A percentile compares a stretch with the other conserved stretches of the same genome.
Evolutionary conservation across 1,139 yeast species (phyloP).

Genomic region (Pichia sp.): DNA sequence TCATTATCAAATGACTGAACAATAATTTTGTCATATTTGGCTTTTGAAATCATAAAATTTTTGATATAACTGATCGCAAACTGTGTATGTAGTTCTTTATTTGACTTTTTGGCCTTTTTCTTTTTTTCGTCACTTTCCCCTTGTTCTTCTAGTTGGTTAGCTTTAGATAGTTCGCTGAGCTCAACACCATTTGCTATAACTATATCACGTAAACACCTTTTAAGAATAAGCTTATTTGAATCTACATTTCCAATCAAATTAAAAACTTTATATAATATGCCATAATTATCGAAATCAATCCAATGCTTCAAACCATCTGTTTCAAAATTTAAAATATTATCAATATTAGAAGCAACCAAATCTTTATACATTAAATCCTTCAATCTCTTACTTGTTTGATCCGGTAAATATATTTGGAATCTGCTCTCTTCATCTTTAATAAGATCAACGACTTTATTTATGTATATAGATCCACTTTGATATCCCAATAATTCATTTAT

Average conservation of each 20-base stretch:
- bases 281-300: conserved; percentile 38
- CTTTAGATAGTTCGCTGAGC: conserved; percentile 27
- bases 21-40: conserved; percentile 46
- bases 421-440: conserved; percentile 56
- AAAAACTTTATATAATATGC: conserved; percentile 42
- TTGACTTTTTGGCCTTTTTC: conserved; percentile 31
- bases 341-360: conserved; percentile 57
- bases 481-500: conserved; percentile 34
- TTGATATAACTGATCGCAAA: conserved; percentile 72
- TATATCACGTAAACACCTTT: conserved; percentile 42
- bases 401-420: conserved; percentile 49
- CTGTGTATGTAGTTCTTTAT: conserved; percentile 35
- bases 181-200: conserved; percentile 41
- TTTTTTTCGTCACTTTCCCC: conserved; percentile 11
- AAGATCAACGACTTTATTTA: conserved; percentile 47
- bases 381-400: conserved; percentile 47
- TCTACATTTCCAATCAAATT: conserved; percentile 52
- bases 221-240: conserved; percentile 43
- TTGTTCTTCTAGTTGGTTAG: conserved; percentile 1
- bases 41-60: conserved; percentile 47
- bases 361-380: conserved; percentile 53
- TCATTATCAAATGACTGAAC: conserved; percentile 45
- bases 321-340: conserved; percentile 41
- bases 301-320: conserved; percentile 53
- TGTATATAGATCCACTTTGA: conserved; percentile 46